phyloP scores from a whole-genome alignment of 371 early-diverging fungal genomes.

The Circinella minor region DNA sequence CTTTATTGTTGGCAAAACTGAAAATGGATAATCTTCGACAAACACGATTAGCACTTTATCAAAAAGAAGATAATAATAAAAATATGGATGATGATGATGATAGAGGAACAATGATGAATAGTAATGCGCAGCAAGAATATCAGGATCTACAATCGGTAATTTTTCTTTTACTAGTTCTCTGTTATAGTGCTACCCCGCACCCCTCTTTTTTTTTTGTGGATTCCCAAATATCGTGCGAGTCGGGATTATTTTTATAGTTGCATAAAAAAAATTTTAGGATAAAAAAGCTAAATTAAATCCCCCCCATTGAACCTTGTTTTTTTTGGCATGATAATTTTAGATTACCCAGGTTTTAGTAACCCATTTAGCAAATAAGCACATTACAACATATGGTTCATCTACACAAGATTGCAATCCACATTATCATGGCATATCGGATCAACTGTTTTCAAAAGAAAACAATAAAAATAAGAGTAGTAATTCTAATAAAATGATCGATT shows the following conservation, averaged over 20 bases:
- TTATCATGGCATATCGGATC: constrained; percentile 39
- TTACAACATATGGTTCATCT: constrained; percentile 32
- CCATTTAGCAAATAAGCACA: constrained; percentile 48
- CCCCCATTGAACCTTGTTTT: too few species aligned
- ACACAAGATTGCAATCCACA: constrained; percentile 17
- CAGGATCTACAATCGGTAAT: constrained; percentile 42
- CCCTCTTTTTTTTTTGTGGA: too few species aligned
- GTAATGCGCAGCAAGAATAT: constrained; percentile 38
- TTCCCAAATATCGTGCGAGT: too few species aligned
- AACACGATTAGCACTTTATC: constrained; percentile 18
- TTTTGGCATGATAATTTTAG: constrained; percentile 14
- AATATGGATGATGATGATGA: constrained; percentile 4
- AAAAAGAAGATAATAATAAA: background rate
- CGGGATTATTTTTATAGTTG: background rate
- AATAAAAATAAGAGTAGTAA: background rate
- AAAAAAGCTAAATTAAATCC: too few species aligned
- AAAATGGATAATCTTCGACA: constrained; percentile 51
- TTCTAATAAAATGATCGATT: background rate
- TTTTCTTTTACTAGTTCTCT: background rate
- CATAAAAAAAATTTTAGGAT: background rate
- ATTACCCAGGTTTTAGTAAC: constrained; percentile 49
- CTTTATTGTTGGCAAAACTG: constrained; percentile 47
- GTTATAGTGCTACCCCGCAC: too few species aligned
- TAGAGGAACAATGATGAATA: background rate
- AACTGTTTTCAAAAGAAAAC: constrained; percentile 33